Percentiles rank a stretch among this genome's conserved stretches.
Evolutionary conservation across 306 rosid species (phyloP).

Genomic region (Cicer chorassanicum): DNA sequence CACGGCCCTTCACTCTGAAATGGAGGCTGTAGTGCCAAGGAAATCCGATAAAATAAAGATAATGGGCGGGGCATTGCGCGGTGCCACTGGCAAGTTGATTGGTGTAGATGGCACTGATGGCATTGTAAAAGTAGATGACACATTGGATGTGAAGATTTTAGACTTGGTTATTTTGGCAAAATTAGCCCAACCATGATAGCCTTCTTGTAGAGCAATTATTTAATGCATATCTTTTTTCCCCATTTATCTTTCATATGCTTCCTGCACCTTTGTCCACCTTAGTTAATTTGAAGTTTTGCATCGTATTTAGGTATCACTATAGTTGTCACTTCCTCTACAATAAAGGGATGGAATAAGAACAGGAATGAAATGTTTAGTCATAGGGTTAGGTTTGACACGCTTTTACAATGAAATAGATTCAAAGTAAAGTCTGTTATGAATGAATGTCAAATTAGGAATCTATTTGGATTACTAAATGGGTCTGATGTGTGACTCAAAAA

Average conservation of each 20-base stretch:
- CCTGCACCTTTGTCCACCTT: background rate
- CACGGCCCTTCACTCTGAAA: conserved; percentile 65
- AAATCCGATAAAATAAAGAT: conserved; percentile 86
- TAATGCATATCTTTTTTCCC: conserved; percentile 36
- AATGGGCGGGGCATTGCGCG: conserved; percentile 85
- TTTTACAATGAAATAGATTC: no score
- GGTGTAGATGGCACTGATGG: conserved; percentile 99
- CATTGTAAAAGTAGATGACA: conserved; percentile 91
- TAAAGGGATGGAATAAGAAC: background rate
- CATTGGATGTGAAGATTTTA: conserved; percentile 91
- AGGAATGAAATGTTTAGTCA: background rate
- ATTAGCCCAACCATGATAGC: conserved; percentile 62
- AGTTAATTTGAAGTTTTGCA: background rate
- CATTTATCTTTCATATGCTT: background rate
- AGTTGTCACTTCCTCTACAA: background rate
- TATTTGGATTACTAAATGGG: no score
- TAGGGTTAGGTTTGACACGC: no score
- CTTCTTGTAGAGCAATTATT: conserved; percentile 25
- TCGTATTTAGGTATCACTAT: background rate
- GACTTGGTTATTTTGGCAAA: conserved; percentile 86
- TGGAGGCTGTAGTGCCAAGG: conserved; percentile 84
- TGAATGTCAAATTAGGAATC: no score
- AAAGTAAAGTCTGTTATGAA: no score
- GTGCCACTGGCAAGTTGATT: conserved; percentile 92
- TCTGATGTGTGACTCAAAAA: no score